Base-by-base conservation (phyloP, 78 protist genomes). In the Emiliania huxleyi region DNA sequence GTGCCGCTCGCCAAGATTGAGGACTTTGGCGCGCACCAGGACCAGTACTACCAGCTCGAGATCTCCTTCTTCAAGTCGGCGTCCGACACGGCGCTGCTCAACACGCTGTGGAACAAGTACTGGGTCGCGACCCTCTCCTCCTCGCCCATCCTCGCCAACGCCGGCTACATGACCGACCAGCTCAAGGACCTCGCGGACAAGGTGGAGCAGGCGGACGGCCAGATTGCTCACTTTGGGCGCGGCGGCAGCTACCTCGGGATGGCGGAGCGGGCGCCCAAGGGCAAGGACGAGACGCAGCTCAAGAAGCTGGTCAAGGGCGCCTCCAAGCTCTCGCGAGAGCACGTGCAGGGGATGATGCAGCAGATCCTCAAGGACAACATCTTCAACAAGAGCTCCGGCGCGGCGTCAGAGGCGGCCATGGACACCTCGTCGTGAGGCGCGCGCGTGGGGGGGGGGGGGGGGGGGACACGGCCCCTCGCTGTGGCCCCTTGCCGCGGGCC, bases 71-170 rank as follows among this genome's bases (percentile, higher is more conserved):
- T 98, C 97, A 97, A 97, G 95, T 96, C 98, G 8, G 90, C 96
- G 4, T 81, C 95, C 43, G 99, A 98, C 92, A 83, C 95, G 29
- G 89, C 91, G 43, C 88, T 98, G 43, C 93, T 98, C 21, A 94
- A 91, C 35, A 92, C 90, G 46, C 91, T 98, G 45, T 97, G 98
- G 99, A 97, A 96, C 94, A 96, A 96, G 91, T 98, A 97, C 93
- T 98, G 99, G 99, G 95, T 96, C 29, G 94, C 93, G 75, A 98
- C 99, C 0, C 96, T 98, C 45, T 92, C 98, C 11, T 95, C 99
- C 25, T 93, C 97, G 25, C 95, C 97, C 44, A 93, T 97, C 37
- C 75, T 97, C 71, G 35, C 96, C 37, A 96, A 96, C 93, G 91
- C 95, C n/a, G 95, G 88, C 45, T 96, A 95, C 95, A 71, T 91